phyloP scores from a whole-genome alignment of 1,139 yeast species.

The Candida sanyaensis region DNA sequence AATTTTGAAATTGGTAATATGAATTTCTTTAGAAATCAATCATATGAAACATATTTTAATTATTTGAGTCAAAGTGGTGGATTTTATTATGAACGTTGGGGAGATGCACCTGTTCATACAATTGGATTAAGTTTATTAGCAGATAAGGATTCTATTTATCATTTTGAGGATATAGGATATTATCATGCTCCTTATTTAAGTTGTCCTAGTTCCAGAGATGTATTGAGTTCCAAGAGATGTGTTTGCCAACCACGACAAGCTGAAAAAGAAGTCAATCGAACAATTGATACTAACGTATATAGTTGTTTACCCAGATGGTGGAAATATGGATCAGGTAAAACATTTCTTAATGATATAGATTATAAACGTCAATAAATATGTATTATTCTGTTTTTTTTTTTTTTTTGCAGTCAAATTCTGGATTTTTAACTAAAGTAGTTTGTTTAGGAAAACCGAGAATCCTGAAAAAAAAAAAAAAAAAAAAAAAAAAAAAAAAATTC shows the following conservation, averaged over 20 bases:
- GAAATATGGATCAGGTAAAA: conserved; percentile 65
- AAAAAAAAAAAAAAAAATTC: not conserved
- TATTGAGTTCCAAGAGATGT: conserved; percentile 63
- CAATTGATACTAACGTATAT: conserved; percentile 59
- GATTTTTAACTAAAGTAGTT: not conserved
- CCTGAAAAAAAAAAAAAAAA: not conserved
- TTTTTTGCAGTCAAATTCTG: not conserved
- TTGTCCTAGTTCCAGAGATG: conserved; percentile 66
- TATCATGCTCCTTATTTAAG: conserved; percentile 79
- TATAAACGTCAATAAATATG: conserved; percentile 11
- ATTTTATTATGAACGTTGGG: conserved; percentile 93
- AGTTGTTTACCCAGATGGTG: conserved; percentile 90
- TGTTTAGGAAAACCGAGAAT: too few species aligned
- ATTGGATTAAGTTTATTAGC: conserved; percentile 70
- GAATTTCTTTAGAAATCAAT: conserved; percentile 74
- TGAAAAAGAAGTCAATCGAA: conserved; percentile 24
- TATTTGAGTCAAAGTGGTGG: conserved; percentile 76
- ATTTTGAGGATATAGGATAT: conserved; percentile 91
- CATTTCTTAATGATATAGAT: conserved; percentile 43
- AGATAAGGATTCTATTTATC: conserved; percentile 71
- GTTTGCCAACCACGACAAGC: conserved; percentile 54
- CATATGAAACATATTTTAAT: conserved; percentile 68
- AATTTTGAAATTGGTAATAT: conserved; percentile 87
- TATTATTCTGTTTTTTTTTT: too few species aligned
- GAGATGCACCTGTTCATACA: conserved; percentile 96